Evolutionary conservation across 768 basidiomycete genomes (phyloP), one percentile per base, ranked within the genome.

Genomic region (Podaxis pistillaris): DNA sequence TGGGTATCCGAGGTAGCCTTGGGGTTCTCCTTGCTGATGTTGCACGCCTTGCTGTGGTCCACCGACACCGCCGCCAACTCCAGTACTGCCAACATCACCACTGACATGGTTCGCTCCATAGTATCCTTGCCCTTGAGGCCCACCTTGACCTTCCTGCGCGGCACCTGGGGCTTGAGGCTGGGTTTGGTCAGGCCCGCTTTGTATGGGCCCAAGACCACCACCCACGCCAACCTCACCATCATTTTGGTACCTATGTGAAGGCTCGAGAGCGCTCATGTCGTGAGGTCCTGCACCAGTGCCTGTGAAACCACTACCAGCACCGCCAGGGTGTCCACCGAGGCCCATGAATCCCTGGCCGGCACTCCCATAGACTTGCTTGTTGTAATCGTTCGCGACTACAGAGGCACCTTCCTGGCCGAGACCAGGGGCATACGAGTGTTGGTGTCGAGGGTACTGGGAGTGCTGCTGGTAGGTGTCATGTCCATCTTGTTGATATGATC

Each of bases 221-320:
- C 63, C 78, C 37, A 79, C 80, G 37, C 80, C 78, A 19, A 79
- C 75, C 2, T 81, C 79, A 44, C 84, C 83, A 60, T 89, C 90
- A 77, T 90, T 90, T 12, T 81, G 77, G 3, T 89, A 86, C 70
- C 92, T 92, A 75, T 90, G 92, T 13, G 88, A 75, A 7, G 85
- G 76, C 73, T 92, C 91, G 0, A 90, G 90, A 5, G 89, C 90
- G 13, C 79, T 78, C 37, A 81, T 83, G n/a, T 79, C 78, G 12
- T 82, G 75, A 9, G 83, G 82, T 4, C 81, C 86, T 38, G 80
- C 71, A 63, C 73, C 76, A 19, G 76, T 70, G 0, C 80, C 73
- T 87, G 83, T 83, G 85, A 87, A 75, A 86, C 83, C 72, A 51
- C 77, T 71, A 51, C 78, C 75, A 0, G 59, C 64, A 0, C 74